phyloP scores from a whole-genome alignment of 805 yeast genomes.

The Debaryomyces prosopidis region DNA sequence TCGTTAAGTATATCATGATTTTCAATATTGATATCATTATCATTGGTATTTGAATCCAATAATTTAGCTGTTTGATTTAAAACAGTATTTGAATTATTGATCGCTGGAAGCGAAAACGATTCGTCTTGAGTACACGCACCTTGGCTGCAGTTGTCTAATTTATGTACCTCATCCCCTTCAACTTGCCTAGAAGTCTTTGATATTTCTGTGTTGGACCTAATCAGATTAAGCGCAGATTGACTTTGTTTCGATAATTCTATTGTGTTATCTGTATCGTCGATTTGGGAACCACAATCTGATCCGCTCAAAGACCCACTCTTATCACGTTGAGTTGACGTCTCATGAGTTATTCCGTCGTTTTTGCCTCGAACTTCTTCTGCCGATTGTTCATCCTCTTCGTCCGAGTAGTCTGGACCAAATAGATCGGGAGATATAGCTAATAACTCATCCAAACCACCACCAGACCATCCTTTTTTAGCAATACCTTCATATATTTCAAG shows the following conservation, averaged over 20 bases:
- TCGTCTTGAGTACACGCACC: constrained; percentile 31
- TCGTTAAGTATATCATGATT: constrained; percentile 1
- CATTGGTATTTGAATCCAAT: constrained; percentile 1
- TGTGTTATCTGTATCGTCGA: too few relatives aligned
- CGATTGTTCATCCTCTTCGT: not conserved
- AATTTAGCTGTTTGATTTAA: constrained; percentile 2
- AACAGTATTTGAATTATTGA: constrained; percentile 22
- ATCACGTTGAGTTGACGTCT: too few relatives aligned
- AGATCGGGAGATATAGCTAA: constrained; percentile 62
- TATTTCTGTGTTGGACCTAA: too few relatives aligned
- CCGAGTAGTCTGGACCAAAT: constrained; percentile 13
- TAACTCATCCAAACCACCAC: constrained; percentile 79
- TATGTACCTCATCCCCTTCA: too few relatives aligned
- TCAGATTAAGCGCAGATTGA: too few relatives aligned
- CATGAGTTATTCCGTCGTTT: not conserved
- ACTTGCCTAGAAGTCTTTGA: too few relatives aligned
- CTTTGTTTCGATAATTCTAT: too few relatives aligned
- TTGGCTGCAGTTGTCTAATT: not conserved
- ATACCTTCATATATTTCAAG: constrained; percentile 78
- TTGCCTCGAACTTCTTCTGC: not conserved
- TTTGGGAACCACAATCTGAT: too few relatives aligned
- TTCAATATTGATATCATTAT: not conserved
- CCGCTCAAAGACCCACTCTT: too few relatives aligned
- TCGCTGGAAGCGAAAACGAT: constrained; percentile 51
- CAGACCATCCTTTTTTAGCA: constrained; percentile 83